Evolutionary conservation across 768 basidiomycete species (phyloP).

Genomic region (Leccinum arenicola): DNA sequence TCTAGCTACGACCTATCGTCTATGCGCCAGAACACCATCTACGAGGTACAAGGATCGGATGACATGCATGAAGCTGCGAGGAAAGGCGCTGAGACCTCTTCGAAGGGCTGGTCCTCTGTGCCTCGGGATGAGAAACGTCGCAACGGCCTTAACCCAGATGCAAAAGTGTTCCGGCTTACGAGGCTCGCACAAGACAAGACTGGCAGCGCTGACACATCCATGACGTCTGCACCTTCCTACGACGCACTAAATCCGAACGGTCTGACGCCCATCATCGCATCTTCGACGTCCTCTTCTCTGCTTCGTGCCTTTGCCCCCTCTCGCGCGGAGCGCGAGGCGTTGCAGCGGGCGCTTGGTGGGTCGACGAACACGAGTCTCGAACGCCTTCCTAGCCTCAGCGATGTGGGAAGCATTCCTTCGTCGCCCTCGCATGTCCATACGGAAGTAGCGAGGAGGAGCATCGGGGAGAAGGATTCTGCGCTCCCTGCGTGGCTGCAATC

Average conservation of each 20-base stretch:
- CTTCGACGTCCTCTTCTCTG: constrained; percentile 47
- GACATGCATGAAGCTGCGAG: constrained; percentile 13
- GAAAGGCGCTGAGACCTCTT: constrained; percentile 27
- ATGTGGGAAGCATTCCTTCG: constrained; percentile 71
- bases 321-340: constrained; percentile 80
- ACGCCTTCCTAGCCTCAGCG: constrained; percentile 73
- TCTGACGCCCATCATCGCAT: constrained; percentile 35
- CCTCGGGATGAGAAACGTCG: constrained; percentile 47
- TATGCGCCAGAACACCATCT: constrained; percentile 29
- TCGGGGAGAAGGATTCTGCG: constrained; percentile 29
- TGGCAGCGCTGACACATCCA: constrained; percentile 11
- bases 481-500: constrained; percentile 69
- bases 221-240: constrained; percentile 30
- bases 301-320: constrained; percentile 87
- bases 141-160: constrained; percentile 80
- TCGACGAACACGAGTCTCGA: constrained; percentile 75
- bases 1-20: constrained; percentile 21
- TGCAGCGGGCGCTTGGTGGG: constrained; percentile 75
- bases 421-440: constrained; percentile 57
- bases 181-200: constrained; percentile 19
- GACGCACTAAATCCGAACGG: constrained; percentile 65
- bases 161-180: constrained; percentile 73
- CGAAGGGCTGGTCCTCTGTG: constrained; percentile 48
- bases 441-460: constrained; percentile 18
- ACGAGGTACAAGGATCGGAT: constrained; percentile 29